Evolutionary conservation across 352 stramenopile genomes (phyloP), one percentile per base, ranked within the genome.

Genomic region (Pythium insidiosum): DNA sequence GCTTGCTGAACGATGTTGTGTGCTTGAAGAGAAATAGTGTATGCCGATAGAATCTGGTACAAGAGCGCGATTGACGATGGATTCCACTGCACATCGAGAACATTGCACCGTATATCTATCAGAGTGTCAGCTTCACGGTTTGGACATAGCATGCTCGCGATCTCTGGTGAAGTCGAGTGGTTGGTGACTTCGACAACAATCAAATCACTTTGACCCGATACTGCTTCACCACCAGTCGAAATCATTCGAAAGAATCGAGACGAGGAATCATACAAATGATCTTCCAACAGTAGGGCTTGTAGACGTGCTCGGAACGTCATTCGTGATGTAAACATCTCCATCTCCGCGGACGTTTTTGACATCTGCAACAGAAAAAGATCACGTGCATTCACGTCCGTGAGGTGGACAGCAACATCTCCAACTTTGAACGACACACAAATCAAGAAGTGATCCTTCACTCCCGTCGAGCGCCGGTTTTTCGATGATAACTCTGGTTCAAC

Each of bases 61-160:
- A 88, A 47, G 21, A 88, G 31, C 20, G 73, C 70, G 46, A 92
- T 77, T 1, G 80, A 92, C 21, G 80, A 88, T 23, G 80, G 80
- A 43, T 92, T 92, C 80, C 80, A 92, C 43, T 92, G 80, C 21
- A 92, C 22, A 49, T 88, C 59, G 13, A 92, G 48, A 20, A 86
- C 66, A 48, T 84, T 84, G 20, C 84, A 84, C 1, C 79, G 60
- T 22, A 79, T 45, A 40, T 81, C 62, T 1, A 81, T 56, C 10
- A 86, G 54, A 36, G 68, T 47, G n/a, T 84, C 58, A 11, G 40
- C 38, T 31, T 49, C n/a, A n/a, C n/a, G n/a, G n/a, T n/a, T n/a
- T n/a, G n/a, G n/a, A n/a, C n/a, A n/a, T n/a, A n/a, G n/a, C n/a
- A n/a, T n/a, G n/a, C n/a, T n/a, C n/a, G n/a, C n/a, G n/a, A n/a